Evolutionary conservation across 169 alveolate species (phyloP).

Genomic region (Plasmodium yoelii): DNA sequence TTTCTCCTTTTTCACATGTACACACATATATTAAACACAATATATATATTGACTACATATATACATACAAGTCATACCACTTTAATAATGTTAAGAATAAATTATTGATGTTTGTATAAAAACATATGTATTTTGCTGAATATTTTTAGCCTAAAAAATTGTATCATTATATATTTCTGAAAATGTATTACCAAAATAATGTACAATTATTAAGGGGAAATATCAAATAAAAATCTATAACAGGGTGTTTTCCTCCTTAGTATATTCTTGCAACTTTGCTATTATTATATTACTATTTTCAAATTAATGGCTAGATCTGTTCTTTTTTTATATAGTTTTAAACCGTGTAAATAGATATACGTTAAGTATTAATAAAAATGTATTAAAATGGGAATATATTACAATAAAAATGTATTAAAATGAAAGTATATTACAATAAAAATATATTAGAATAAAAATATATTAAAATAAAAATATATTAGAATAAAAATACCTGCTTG

Average conservation of each 20-base stretch:
- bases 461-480: no score
- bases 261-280: not conserved
- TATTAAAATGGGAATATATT: no score
- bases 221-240: slow-evolving; percentile 11
- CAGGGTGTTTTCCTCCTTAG: not conserved
- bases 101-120: not conserved
- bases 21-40: slow-evolving; percentile 6
- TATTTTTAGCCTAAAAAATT: slow-evolving; percentile 10
- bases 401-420: no score
- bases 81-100: not conserved
- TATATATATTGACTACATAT: not conserved
- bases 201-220: not conserved
- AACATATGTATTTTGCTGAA: not conserved
- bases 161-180: not conserved
- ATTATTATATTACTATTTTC: not conserved
- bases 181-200: not conserved
- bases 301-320: no score
- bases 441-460: no score
- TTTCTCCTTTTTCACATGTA: not conserved
- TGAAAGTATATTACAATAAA: no score
- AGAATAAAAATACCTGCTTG: no score
- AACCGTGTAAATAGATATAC: no score
- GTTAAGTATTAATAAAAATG: no score
- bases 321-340: no score
- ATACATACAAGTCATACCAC: no score